These are phyloP conservation scores for Venturia nashicola DNA, from an alignment of 2,329 filamentous ascomycete species.

Conservation along the genomic window DNA sequence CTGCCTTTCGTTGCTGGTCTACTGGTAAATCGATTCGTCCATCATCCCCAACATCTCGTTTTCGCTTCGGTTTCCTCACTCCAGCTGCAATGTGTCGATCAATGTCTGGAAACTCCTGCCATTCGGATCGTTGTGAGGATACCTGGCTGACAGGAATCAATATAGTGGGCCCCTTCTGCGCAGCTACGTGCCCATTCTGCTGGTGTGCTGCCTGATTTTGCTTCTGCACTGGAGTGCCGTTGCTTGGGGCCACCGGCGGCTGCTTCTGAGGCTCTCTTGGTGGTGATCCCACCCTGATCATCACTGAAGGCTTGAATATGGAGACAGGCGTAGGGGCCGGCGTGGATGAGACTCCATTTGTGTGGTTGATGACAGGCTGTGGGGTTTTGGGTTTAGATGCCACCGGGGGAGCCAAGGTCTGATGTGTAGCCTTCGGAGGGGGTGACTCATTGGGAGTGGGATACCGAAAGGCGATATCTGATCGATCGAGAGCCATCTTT, in stretches of 20 bases:
- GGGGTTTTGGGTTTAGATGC: background rate
- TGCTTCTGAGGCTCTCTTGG: background rate
- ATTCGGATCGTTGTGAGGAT: constrained; percentile 18
- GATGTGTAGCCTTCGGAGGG: background rate
- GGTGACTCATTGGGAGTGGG: background rate
- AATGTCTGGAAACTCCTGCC: constrained; percentile 15
- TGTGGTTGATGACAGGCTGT: background rate
- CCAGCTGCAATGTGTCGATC: background rate
- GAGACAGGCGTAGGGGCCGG: background rate
- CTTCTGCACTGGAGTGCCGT: background rate
- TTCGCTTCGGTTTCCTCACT: constrained; percentile 33
- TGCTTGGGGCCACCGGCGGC: background rate
- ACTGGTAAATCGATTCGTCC: constrained; percentile 44
- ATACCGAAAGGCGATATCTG: constrained; percentile 25
- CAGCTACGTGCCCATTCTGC: background rate
- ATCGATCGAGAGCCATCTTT: constrained; percentile 37
- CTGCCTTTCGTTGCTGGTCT: constrained; percentile 71
- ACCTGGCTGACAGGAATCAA: background rate
- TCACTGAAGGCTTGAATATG: background rate
- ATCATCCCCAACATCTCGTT: constrained; percentile 42
- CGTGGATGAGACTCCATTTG: background rate
- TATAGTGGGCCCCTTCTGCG: background rate
- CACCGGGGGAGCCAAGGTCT: background rate
- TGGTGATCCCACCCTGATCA: background rate
- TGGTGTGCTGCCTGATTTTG: background rate